These are phyloP conservation scores for Blastobotrys chiropterorum DNA, from an alignment of 805 yeast species.

Conservation along the genomic window DNA sequence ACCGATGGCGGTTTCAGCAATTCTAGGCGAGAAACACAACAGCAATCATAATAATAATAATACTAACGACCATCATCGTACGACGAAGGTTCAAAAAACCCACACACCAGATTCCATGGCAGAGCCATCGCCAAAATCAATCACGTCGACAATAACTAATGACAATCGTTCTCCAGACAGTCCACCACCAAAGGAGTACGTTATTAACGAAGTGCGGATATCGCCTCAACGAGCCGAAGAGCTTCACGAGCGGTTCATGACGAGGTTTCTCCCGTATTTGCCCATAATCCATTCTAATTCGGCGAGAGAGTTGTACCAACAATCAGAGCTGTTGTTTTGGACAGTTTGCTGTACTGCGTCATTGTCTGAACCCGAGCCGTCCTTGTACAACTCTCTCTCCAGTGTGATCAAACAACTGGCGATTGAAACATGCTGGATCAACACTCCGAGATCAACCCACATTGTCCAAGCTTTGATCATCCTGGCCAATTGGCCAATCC, in stretches of 20 bases:
- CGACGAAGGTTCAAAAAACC: neutral
- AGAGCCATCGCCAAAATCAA: neutral
- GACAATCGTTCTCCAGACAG: neutral
- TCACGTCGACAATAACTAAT: neutral
- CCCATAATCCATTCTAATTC: constrained; percentile 69
- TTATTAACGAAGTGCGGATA: constrained; percentile 64
- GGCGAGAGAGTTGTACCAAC: constrained; percentile 73
- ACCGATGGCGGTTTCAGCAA: neutral
- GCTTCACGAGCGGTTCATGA: constrained; percentile 63
- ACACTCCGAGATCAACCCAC: constrained; percentile 90
- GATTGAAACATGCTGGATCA: constrained; percentile 85
- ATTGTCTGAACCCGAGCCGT: constrained; percentile 80
- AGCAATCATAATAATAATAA: neutral
- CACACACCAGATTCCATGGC: neutral
- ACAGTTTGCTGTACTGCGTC: constrained; percentile 83
- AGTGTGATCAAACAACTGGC: constrained; percentile 79
- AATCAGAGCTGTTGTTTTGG: constrained; percentile 85
- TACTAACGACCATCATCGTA: neutral
- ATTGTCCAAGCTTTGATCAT: constrained; percentile 84
- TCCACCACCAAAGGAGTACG: constrained; percentile 2
- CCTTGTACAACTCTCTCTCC: constrained; percentile 67
- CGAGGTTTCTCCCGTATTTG: constrained; percentile 62
- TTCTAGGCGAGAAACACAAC: neutral
- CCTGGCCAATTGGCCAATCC: constrained; percentile 87
- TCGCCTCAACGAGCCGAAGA: constrained; percentile 62